These are phyloP conservation scores for Bertia moriformis DNA, from an alignment of 2,329 filamentous ascomycete species.

Conservation along the genomic window DNA sequence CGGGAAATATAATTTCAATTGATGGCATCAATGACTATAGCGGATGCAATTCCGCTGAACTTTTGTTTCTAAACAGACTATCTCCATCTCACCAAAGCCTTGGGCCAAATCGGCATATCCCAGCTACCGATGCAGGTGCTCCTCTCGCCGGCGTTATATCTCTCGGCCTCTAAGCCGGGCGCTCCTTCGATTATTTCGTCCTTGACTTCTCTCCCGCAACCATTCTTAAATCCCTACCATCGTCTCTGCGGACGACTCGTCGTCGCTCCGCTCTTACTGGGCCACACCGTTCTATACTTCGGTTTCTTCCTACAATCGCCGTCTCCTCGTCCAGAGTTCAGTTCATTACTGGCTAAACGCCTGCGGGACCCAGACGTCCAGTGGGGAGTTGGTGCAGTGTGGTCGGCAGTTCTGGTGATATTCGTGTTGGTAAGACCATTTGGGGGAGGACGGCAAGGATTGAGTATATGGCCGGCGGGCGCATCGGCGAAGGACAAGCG, in stretches of 20 bases:
- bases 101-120: constrained; percentile 42
- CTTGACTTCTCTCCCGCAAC: constrained; percentile 35
- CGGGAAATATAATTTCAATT: too few relatives aligned
- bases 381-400: constrained; percentile 32
- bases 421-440: constrained; percentile 7
- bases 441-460: too few relatives aligned
- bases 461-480: too few relatives aligned
- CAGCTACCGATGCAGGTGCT: constrained; percentile 46
- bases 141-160: constrained; percentile 12
- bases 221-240: constrained; percentile 38
- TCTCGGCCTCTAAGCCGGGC: constrained; percentile 26
- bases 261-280: constrained; percentile 29
- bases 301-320: constrained; percentile 36
- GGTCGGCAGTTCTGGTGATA: constrained; percentile 8
- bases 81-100: constrained; percentile 45
- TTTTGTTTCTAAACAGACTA: constrained; percentile 30
- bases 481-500: constrained; percentile 26
- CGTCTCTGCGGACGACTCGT: constrained; percentile 39
- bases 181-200: constrained; percentile 29
- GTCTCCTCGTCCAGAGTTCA: constrained; percentile 18
- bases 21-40: too few relatives aligned
- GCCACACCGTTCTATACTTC: constrained; percentile 38
- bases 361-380: constrained; percentile 41
- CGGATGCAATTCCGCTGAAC: too few relatives aligned
- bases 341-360: constrained; percentile 25